Evolutionary conservation across 768 basidiomycete species (phyloP).

Genomic region (Cubamyces sp.): DNA sequence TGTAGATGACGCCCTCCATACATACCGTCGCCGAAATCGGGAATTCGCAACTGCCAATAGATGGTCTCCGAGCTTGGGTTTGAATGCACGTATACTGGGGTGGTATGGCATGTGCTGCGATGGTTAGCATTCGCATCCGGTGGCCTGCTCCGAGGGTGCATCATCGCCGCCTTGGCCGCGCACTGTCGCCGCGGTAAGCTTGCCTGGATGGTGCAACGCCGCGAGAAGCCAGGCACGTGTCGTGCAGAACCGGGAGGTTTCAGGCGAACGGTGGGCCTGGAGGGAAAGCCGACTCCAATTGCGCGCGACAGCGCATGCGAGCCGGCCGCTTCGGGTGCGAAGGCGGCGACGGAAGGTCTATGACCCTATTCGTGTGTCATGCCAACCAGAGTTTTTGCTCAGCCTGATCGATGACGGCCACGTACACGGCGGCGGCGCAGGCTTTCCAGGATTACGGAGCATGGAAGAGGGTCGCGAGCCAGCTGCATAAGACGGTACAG

Average conservation of each 20-base stretch:
- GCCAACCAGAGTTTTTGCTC: conserved; percentile 20
- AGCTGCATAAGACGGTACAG: too few species aligned
- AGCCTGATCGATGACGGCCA: neutral
- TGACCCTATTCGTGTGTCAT: conserved; percentile 12
- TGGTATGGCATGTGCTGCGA: conserved; percentile 12
- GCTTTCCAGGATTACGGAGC: neutral
- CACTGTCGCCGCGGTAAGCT: neutral
- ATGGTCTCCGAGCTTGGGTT: too few species aligned
- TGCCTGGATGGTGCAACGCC: neutral
- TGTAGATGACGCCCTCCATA: neutral
- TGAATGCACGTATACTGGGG: neutral
- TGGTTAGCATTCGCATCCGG: conserved; percentile 3
- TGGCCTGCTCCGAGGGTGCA: neutral
- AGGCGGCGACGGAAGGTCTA: conserved; percentile 10
- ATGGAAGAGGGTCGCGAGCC: too few species aligned
- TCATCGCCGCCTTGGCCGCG: conserved; percentile 10
- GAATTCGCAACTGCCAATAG: neutral
- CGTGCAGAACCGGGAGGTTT: neutral
- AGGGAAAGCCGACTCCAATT: conserved; percentile 12
- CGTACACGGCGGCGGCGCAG: conserved; percentile 17
- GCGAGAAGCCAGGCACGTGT: conserved; percentile 7
- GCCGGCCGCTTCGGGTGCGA: conserved; percentile 19
- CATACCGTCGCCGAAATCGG: neutral
- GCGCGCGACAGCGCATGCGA: conserved; percentile 2
- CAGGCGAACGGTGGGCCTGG: neutral